Conservation (phyloP, 352 stramenopile genomes). For the Lagenidium giganteum region DNA sequence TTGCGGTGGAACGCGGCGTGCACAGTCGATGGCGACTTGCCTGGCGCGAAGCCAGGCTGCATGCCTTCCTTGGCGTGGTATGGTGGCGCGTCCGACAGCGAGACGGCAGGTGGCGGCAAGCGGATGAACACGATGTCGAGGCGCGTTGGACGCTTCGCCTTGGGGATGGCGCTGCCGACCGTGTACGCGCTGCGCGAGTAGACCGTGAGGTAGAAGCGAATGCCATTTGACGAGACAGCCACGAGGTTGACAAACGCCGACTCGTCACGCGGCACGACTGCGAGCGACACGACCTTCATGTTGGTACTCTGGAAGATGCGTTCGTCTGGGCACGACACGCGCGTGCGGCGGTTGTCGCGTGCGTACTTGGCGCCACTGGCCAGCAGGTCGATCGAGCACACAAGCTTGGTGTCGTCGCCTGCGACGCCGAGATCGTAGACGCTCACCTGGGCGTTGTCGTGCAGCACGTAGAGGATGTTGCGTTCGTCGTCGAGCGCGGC, state of each 20-base stretch:
- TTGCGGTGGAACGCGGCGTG: constrained; percentile 70
- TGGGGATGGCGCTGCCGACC: constrained; percentile 19
- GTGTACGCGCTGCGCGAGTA: constrained; percentile 50
- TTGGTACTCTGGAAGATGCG: constrained; percentile 48
- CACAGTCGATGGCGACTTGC: constrained; percentile 62
- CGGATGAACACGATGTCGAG: constrained; percentile 71
- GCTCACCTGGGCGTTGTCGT: constrained; percentile 50
- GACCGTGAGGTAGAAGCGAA: constrained; percentile 89
- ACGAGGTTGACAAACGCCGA: constrained; percentile 82
- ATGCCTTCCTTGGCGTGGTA: constrained; percentile 78
- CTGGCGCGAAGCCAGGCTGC: constrained; percentile 57
- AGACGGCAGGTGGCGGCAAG: constrained; percentile 52
- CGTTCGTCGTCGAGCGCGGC: constrained; percentile 82
- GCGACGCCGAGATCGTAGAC: constrained; percentile 49
- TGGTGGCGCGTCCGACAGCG: constrained; percentile 50
- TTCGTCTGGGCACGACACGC: constrained; percentile 66
- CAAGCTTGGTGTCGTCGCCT: constrained; percentile 37
- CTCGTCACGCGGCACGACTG: constrained; percentile 47
- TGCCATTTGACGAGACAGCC: constrained; percentile 84
- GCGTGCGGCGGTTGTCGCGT: constrained; percentile 60
- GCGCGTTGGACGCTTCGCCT: constrained; percentile 37
- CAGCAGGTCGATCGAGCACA: constrained; percentile 50
- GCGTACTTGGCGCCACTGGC: constrained; percentile 62
- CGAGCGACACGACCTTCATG: constrained; percentile 54
- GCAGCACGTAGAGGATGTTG: constrained; percentile 86